Evolutionary conservation across 2,329 filamentous ascomycete genomes (phyloP).

Genomic region (Arthrobotrys iridis): DNA sequence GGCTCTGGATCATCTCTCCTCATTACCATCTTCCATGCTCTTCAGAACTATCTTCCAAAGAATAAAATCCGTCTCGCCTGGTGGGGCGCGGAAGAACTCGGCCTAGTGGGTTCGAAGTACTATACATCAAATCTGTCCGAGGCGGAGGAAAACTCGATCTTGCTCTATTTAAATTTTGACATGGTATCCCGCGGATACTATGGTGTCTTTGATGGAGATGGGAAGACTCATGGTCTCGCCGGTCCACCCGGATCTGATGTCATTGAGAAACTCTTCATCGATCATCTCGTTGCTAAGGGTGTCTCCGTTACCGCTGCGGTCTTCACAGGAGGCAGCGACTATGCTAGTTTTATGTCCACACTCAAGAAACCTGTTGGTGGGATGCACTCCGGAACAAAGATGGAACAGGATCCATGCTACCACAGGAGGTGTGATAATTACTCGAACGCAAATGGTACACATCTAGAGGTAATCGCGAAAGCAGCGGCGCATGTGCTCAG

Average conservation of each 20-base stretch:
- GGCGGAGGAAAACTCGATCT: constrained; percentile 51
- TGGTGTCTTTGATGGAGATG: constrained; percentile 60
- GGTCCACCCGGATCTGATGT: constrained; percentile 59
- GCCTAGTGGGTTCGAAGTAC: constrained; percentile 59
- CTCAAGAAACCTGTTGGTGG: constrained; percentile 61
- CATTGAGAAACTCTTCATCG: constrained; percentile 60
- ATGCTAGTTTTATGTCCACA: constrained; percentile 60
- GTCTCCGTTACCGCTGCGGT: constrained; percentile 58
- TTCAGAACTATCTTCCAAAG: constrained; percentile 39
- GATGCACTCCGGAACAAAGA: constrained; percentile 60
- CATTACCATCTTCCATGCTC: constrained; percentile 58
- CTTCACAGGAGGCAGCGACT: constrained; percentile 60
- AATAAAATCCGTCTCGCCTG: constrained; percentile 60
- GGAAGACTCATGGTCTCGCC: constrained; percentile 56
- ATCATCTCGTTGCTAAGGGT: constrained; percentile 57
- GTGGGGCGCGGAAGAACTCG: constrained; percentile 59
- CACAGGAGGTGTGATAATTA: constrained; percentile 61
- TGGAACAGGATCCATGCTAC: constrained; percentile 60
- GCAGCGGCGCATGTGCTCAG: constrained; percentile 61
- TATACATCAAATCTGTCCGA: constrained; percentile 59
- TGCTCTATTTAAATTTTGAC: constrained; percentile 62
- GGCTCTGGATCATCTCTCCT: constrained; percentile 59
- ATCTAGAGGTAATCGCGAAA: constrained; percentile 60
- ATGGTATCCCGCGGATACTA: constrained; percentile 61
- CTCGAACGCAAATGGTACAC: constrained; percentile 59